A percentile compares a stretch with the other conserved stretches of the same genome.
Evolutionary conservation across 176 grass and related monocot genomes (phyloP).

Genomic region (Phragmites australis): DNA sequence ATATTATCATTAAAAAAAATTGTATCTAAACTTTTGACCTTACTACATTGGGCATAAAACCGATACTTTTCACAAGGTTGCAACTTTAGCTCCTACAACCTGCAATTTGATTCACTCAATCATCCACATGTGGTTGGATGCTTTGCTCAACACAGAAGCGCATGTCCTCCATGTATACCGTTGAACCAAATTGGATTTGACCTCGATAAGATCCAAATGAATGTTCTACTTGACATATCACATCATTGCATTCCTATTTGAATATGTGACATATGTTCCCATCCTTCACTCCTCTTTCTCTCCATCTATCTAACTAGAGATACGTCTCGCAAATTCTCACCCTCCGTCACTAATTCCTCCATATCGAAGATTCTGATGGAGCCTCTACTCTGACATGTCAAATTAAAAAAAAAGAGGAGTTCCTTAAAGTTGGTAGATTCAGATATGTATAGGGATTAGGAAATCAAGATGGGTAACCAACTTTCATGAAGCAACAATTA

Average conservation of each 20-base stretch:
- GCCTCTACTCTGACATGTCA: background rate
- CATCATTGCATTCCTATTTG: background rate
- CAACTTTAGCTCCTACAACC: background rate
- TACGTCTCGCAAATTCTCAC: slow-evolving; percentile 3
- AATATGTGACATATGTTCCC: slow-evolving; percentile 23
- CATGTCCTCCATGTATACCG: slow-evolving; percentile 3
- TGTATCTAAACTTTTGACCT: background rate
- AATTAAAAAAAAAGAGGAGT: slow-evolving; percentile 14
- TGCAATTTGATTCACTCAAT: slow-evolving; percentile 7
- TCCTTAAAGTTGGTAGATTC: background rate
- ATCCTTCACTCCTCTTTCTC: background rate
- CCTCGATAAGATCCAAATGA: background rate
- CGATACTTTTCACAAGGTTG: background rate
- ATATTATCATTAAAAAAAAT: background rate
- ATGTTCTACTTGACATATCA: background rate
- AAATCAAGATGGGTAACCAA: slow-evolving; percentile 26
- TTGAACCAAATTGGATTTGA: slow-evolving; percentile 21
- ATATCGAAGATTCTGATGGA: slow-evolving; percentile 14
- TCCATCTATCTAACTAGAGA: slow-evolving; percentile 5
- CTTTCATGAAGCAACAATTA: slow-evolving; percentile 1
- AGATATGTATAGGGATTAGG: slow-evolving; percentile 6
- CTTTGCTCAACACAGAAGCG: slow-evolving; percentile 30
- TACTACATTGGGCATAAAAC: background rate
- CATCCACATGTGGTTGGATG: background rate
- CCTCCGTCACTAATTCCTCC: background rate